A percentile compares a stretch with the other conserved stretches of the same genome.
phyloP scores from a whole-genome alignment of 2,329 filamentous ascomycete species.

The Hypomyces perniciosus region DNA sequence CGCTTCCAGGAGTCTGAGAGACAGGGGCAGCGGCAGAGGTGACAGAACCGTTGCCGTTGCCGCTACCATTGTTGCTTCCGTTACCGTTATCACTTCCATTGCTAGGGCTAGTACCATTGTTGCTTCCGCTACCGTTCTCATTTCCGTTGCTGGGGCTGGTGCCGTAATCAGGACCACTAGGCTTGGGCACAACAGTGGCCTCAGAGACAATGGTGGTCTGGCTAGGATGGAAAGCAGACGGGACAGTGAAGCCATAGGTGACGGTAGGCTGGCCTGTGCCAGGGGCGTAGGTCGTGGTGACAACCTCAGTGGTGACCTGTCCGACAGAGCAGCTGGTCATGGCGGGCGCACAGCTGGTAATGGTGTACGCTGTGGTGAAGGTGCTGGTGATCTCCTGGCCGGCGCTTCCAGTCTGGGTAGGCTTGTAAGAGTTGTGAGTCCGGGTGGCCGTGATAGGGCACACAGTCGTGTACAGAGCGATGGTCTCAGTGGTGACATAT shows the following conservation, averaged over 20 bases:
- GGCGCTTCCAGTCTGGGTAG: slow-evolving; percentile 2
- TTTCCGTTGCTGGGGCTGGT: no score
- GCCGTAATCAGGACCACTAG: no score
- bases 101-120: no score
- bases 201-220: not conserved
- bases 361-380: slow-evolving; percentile 48
- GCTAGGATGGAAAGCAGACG: no score
- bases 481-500: slow-evolving; percentile 32
- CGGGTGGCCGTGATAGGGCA: slow-evolving; percentile 24
- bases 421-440: not conserved
- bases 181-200: no score
- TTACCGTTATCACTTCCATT: no score
- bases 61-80: not conserved
- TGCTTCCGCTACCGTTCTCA: no score
- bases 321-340: slow-evolving; percentile 51
- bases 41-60: not conserved
- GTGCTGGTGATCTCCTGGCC: slow-evolving; percentile 26
- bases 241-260: not conserved
- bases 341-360: slow-evolving; percentile 51
- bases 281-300: slow-evolving; percentile 16
- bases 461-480: slow-evolving; percentile 32
- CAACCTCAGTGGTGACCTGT: slow-evolving; percentile 14
- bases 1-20: not conserved
- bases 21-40: not conserved
- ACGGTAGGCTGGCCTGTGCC: slow-evolving; percentile 9